Base-by-base conservation (phyloP, 345 rosid genomes). In the Lenwebbia sp. region DNA sequence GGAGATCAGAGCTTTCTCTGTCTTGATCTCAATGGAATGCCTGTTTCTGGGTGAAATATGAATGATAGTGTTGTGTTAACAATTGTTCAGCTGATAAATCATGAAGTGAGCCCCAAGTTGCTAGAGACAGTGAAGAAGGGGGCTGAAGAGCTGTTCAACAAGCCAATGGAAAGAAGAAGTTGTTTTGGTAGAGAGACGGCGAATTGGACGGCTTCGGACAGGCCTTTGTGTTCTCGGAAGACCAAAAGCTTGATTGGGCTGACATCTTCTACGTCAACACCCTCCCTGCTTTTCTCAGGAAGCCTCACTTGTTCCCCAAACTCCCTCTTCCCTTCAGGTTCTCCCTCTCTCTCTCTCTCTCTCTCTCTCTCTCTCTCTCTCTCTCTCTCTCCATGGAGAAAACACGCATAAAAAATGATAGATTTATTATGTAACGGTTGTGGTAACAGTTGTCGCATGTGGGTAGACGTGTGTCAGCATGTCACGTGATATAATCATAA, bases 221-320 rank as follows among this genome's bases (percentile, higher is more conserved):
- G 74, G 37, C 60, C 17, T 82, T 82, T 15, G 85, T 83, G 30
- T 26, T 83, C 5, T 37, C 88, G 13, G 62, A 83, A 54, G 85
- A 83, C 26, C 85, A 86, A 30, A 86, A 83, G 88, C 85, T 86
- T 41, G 88, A 86, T 33, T 86, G 88, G 88, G 88, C 52, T 2
- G 88, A 86, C 81, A 10, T 62, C 3, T 86, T 86, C 54, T 58
- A 37, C 74, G 3, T 83, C 37, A 22, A 5, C 26, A 86, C 85
- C 5, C 62, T 58, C 53, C 85, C 88, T 33, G 17, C 57, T 54
- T 28, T 15, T 37, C 17, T 33, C 12, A 60, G 83, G 82, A 83
- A 81, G 17, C 88, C 88, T 15, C 40, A 65, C 19, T 44, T 86
- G 12, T 40, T 58, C 41, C 60, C 85, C 13, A 62, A 83, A 33